Conservation (phyloP, 2,329 filamentous ascomycete genomes). For the Leptodontidium sp. region DNA sequence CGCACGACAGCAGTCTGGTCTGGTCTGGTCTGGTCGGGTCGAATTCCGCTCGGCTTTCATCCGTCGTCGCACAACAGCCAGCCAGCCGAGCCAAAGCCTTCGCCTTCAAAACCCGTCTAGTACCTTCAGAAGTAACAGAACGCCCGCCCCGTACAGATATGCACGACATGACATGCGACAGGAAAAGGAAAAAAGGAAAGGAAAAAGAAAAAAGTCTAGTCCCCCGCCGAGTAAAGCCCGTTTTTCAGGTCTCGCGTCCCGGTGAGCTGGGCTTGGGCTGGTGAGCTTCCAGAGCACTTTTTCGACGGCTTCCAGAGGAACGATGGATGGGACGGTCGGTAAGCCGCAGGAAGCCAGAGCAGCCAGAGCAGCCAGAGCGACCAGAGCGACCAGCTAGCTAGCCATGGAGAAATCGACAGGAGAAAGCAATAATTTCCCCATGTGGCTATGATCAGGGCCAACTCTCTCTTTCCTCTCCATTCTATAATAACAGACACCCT, state of each 20-base stretch:
- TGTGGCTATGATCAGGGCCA: not conserved
- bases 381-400: not conserved
- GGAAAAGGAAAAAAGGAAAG: too few species aligned
- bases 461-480: not conserved
- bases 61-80: not conserved
- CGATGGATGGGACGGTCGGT: not conserved
- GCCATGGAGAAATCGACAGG: not conserved
- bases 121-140: not conserved
- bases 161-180: not conserved
- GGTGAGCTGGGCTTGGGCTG: too few species aligned
- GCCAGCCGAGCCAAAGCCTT: not conserved
- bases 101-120: conserved; percentile 4
- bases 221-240: not conserved
- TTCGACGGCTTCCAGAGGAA: not conserved
- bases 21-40: not conserved
- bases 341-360: not conserved
- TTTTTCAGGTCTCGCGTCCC: not conserved
- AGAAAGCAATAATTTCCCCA: not conserved
- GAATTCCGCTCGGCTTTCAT: not conserved
- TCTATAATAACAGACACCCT: not conserved
- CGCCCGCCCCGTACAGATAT: too few species aligned
- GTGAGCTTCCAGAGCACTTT: conserved; percentile 2
- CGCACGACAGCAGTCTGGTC: not conserved
- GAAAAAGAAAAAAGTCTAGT: not conserved
- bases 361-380: not conserved